These are phyloP conservation scores for Neospora caninum DNA, from an alignment of 169 alveolate species.

Conservation along the genomic window DNA sequence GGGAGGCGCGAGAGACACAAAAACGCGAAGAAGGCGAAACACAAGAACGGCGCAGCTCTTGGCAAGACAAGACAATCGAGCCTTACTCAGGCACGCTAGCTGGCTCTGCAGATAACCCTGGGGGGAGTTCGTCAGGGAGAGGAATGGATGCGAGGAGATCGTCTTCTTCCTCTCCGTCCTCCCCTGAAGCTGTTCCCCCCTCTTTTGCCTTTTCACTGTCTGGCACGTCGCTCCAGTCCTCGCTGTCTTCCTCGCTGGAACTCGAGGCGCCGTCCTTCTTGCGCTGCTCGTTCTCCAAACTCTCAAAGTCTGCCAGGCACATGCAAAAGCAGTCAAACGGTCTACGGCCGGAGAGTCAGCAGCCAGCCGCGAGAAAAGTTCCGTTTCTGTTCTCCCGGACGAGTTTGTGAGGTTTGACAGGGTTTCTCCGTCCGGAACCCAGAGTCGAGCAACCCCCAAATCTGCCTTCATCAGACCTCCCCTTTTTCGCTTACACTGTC, in stretches of 20 bases:
- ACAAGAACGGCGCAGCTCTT: background rate
- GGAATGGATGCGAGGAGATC: slow-evolving; percentile 13
- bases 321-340: background rate
- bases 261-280: background rate
- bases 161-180: background rate
- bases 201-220: background rate
- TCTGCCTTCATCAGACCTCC: too few relatives aligned
- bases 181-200: background rate
- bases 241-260: background rate
- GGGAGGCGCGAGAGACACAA: too few relatives aligned
- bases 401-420: too few relatives aligned
- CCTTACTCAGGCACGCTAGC: background rate
- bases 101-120: background rate
- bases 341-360: too few relatives aligned
- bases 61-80: background rate
- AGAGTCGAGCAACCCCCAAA: too few relatives aligned
- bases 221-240: background rate
- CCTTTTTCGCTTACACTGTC: slow-evolving; percentile 41
- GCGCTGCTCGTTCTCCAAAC: background rate
- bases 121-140: slow-evolving; percentile 14
- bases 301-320: background rate
- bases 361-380: too few relatives aligned
- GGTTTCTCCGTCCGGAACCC: too few relatives aligned
- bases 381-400: too few relatives aligned
- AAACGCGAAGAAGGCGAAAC: background rate